A percentile compares a stretch with the other conserved stretches of the same genome.
phyloP scores from a whole-genome alignment of 2,329 filamentous ascomycete species.

The Dactylonectria macrodidyma region DNA sequence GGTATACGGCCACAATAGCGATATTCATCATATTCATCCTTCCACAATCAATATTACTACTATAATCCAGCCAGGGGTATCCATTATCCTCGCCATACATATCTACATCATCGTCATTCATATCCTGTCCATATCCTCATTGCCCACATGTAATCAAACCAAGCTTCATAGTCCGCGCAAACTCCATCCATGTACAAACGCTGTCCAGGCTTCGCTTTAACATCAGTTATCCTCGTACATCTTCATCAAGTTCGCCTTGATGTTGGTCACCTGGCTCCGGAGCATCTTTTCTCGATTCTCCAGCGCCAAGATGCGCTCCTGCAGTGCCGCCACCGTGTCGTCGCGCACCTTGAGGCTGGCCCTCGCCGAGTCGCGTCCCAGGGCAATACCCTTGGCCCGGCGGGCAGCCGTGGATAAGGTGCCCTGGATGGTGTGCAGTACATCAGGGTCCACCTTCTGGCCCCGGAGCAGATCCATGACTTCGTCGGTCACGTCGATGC shows the following conservation, averaged over 20 bases:
- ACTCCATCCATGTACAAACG: background rate
- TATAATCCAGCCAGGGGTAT: background rate
- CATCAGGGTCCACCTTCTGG: conserved; percentile 56
- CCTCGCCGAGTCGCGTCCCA: conserved; percentile 77
- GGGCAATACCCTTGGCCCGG: conserved; percentile 72
- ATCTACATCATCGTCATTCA: too few species aligned
- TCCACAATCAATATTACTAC: background rate
- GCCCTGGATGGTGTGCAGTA: conserved; percentile 56
- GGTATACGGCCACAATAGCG: too few species aligned
- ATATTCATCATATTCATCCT: background rate
- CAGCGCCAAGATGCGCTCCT: conserved; percentile 55
- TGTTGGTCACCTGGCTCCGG: conserved; percentile 53
- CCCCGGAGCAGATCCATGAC: conserved; percentile 65
- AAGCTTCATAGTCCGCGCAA: background rate
- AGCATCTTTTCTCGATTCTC: conserved; percentile 55
- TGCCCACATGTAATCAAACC: background rate
- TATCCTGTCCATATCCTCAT: background rate
- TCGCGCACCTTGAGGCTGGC: conserved; percentile 75
- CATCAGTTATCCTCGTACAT: conserved; percentile 52
- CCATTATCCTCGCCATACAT: background rate
- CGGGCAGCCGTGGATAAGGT: conserved; percentile 71
- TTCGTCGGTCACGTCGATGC: conserved; percentile 59
- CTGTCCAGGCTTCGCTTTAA: background rate
- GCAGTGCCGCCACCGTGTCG: conserved; percentile 54
- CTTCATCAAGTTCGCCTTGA: conserved; percentile 57